Evolutionary conservation across 371 early-diverging fungal species (phyloP).

Genomic region (Enterospora canceri): DNA sequence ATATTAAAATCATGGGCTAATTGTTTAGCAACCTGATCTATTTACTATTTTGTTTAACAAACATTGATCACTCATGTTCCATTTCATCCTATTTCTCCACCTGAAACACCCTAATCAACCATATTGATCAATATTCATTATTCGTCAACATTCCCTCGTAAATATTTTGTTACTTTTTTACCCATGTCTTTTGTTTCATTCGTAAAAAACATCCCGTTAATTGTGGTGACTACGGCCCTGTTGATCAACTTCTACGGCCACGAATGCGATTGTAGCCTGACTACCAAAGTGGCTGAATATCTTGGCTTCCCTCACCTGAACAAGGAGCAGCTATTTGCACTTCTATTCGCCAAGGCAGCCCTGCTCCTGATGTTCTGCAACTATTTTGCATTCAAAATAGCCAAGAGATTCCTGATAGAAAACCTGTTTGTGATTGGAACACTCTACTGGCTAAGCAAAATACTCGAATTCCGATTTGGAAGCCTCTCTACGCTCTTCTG

Average conservation of each 20-base stretch:
- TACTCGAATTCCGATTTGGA: not conserved
- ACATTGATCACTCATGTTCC: too few species aligned
- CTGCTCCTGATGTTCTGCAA: not conserved
- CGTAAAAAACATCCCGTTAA: not conserved
- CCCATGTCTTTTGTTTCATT: not conserved
- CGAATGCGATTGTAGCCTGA: not conserved
- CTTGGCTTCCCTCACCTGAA: not conserved
- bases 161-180: too few species aligned
- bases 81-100: too few species aligned
- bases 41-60: too few species aligned
- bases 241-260: not conserved
- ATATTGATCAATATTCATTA: too few species aligned
- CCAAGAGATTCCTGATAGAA: not conserved
- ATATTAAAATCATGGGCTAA: too few species aligned
- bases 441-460: not conserved
- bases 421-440: not conserved
- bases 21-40: too few species aligned
- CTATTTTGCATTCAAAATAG: not conserved
- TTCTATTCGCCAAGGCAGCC: not conserved
- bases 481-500: not conserved
- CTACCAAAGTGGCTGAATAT: not conserved
- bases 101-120: too few species aligned
- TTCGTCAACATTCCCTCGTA: too few species aligned
- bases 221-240: not conserved
- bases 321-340: not conserved